These are phyloP conservation scores for Chrysanthemum lavandulifolium DNA, from an alignment of 129 eudicot genomes.

Conservation along the genomic window DNA sequence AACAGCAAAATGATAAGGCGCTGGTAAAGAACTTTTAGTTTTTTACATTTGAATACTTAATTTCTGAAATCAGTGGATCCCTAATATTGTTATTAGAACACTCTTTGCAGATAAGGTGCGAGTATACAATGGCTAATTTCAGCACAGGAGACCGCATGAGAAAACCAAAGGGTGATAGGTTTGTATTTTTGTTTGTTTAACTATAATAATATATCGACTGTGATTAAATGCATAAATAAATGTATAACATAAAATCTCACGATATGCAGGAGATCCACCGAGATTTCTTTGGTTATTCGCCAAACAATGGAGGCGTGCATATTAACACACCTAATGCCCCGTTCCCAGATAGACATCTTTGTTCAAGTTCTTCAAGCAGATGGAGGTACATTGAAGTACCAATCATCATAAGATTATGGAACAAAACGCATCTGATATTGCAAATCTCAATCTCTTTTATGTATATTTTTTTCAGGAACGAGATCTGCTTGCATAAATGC, in stretches of 20 bases:
- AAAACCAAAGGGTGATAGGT: conserved; percentile 94
- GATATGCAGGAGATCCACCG: conserved; percentile 75
- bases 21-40: conserved; percentile 48
- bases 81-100: conserved; percentile 1
- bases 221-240: neutral
- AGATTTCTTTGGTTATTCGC: conserved; percentile 88
- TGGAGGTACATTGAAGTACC: no score
- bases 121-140: conserved; percentile 94
- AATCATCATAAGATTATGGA: no score
- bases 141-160: conserved; percentile 94
- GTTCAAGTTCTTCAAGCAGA: no score
- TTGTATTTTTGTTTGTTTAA: conserved; percentile 9
- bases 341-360: conserved; percentile 36
- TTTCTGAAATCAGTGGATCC: neutral
- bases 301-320: conserved; percentile 85
- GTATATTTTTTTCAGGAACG: conserved; percentile 49
- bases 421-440: no score
- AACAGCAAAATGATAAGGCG: conserved; percentile 70
- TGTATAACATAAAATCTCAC: conserved; percentile 15
- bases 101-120: conserved; percentile 72
- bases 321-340: conserved; percentile 79
- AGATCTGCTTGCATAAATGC: conserved; percentile 97
- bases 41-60: neutral
- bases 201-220: neutral
- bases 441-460: no score